phyloP scores from a whole-genome alignment of 495 filamentous ascomycete genomes.

The Podospora pseudopauciseta region DNA sequence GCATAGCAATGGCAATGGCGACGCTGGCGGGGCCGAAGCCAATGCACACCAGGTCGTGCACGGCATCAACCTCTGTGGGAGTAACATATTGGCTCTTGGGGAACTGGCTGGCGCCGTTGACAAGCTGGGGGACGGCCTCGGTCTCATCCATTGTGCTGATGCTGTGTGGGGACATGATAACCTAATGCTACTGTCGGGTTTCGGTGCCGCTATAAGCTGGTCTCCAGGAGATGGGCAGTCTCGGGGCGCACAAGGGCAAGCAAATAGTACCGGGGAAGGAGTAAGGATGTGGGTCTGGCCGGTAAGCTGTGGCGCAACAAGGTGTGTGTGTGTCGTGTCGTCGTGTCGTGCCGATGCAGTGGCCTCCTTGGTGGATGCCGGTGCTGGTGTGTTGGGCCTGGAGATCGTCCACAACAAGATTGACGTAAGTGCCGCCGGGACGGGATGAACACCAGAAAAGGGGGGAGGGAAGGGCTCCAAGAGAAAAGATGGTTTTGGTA shows the following conservation, averaged over 20 bases:
- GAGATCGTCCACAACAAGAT: background rate
- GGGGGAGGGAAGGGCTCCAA: background rate
- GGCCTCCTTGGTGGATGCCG: background rate
- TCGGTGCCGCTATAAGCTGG: background rate
- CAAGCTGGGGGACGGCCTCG: conserved; percentile 12
- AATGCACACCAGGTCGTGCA: conserved; percentile 82
- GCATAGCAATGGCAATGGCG: conserved; percentile 84
- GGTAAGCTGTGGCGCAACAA: background rate
- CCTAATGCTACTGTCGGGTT: background rate
- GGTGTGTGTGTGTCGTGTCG: background rate
- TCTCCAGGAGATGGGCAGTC: background rate
- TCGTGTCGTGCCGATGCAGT: background rate
- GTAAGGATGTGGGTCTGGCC: background rate
- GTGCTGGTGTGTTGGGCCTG: too few species aligned
- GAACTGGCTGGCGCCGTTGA: conserved; percentile 20
- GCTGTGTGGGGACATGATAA: conserved; percentile 31
- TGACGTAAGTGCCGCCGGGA: background rate
- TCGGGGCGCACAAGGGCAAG: background rate
- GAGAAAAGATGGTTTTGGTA: conserved; percentile 3
- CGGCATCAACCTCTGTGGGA: conserved; percentile 40
- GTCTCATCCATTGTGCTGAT: conserved; percentile 20
- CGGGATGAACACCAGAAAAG: background rate
- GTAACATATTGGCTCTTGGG: conserved; percentile 25
- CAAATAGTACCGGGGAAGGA: background rate
- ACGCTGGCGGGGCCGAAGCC: conserved; percentile 93